Evolutionary conservation across 495 filamentous ascomycete species (phyloP), one percentile per base, ranked within the genome.

Genomic region (Neurospora sp.): DNA sequence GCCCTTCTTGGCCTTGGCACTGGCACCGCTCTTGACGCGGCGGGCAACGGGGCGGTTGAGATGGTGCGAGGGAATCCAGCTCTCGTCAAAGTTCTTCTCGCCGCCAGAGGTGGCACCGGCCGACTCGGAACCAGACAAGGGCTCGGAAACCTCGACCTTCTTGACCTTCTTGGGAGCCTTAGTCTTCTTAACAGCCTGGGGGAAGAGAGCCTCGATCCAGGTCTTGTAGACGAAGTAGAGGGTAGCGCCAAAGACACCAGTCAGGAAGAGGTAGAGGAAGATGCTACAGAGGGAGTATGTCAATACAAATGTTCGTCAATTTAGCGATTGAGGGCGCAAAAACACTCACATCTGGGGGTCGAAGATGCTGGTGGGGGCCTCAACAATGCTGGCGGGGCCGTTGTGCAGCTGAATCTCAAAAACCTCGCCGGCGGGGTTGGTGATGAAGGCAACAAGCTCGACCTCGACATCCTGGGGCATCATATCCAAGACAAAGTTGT

Each of bases 141-240:
- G 84, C 80, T 91, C 89, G 61, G 87, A 82, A 31, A 70, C 76
- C 68, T 77, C 78, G 61, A 71, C 35, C 83, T 92, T 91, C 87
- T 94, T 94, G 73, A 81, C 74, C 44, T 85, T 85, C 72, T 84
- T 85, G 69, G 85, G 79, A 27, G 88, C 83, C 75, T 84, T 86
- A 68, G 87, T 81, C 70, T 84, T 82, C 78, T 91, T 86, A 75
- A 91, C 90, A 82, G 94, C 90, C 86, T 97, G 93, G 38, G 96
- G 96, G 89, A 97, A 97, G 78, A 98, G 90, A n/a, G 93, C 89
- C 69, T 94, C 91, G 83, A 99, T 89, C 93, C 94, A 98, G 79
- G 95, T 97, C 81, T 89, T 96, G 87, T 99, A 99, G 84, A 97
- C 94, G 81, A 97, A 98, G 89, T 96, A 97, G 81, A 89, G 85